Evolutionary conservation across 176 grass and related monocot species (phyloP).

Genomic region (Canna indica): DNA sequence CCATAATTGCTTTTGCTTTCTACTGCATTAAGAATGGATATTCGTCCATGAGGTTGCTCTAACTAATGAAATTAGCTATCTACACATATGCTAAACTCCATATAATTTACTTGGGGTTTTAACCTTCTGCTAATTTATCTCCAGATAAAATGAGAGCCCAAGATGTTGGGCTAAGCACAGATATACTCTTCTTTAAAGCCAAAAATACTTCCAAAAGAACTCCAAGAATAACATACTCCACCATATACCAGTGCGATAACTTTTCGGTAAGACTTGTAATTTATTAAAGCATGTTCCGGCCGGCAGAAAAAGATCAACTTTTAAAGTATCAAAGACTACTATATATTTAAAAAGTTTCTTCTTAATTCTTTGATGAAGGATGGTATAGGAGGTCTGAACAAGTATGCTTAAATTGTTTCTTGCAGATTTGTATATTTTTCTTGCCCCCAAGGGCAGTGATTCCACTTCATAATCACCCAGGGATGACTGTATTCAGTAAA

Average conservation of each 20-base stretch:
- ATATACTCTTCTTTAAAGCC: conserved; percentile 39
- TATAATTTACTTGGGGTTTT: not conserved
- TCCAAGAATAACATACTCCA: conserved; percentile 43
- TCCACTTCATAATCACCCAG: conserved; percentile 88
- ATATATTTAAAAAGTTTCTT: too few species aligned
- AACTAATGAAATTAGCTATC: too few species aligned
- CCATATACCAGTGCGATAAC: conserved; percentile 50
- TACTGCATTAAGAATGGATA: too few species aligned
- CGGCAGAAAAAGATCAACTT: too few species aligned
- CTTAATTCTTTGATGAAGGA: not conserved
- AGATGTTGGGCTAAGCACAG: conserved; percentile 51
- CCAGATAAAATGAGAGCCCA: conserved; percentile 71
- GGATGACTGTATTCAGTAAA: conserved; percentile 92
- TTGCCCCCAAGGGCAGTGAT: conserved; percentile 59
- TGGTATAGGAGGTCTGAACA: not conserved
- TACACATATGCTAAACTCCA: too few species aligned
- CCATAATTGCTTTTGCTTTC: not conserved
- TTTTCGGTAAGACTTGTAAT: conserved; percentile 49
- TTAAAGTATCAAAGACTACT: too few species aligned
- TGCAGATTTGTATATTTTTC: conserved; percentile 81
- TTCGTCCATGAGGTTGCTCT: too few species aligned
- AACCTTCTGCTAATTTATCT: conserved; percentile 5
- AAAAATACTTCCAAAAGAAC: conserved; percentile 14
- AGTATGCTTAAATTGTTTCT: not conserved
- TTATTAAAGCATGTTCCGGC: not conserved